phyloP scores from a whole-genome alignment of 352 stramenopile genomes.

The Phytopythium chamaehyphon region DNA sequence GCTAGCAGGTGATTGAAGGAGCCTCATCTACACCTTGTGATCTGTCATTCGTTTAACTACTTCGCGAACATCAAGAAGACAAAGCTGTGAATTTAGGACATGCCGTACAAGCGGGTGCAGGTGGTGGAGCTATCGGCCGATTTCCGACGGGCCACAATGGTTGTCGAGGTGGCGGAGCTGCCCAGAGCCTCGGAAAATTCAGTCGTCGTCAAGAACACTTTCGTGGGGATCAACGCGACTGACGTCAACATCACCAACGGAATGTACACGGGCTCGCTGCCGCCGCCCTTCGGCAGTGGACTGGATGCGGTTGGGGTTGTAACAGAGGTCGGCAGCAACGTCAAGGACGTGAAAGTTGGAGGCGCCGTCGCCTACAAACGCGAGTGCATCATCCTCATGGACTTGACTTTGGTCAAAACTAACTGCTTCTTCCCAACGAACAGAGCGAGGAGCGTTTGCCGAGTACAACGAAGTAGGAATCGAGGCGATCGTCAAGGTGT shows the following conservation, averaged over 20 bases:
- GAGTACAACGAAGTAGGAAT: conserved; percentile 39
- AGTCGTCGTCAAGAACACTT: conserved; percentile 44
- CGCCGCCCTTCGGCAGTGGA: conserved; percentile 38
- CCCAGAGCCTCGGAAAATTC: conserved; percentile 12
- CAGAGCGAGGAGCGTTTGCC: conserved; percentile 38
- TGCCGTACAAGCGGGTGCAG: conserved; percentile 19
- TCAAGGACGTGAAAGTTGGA: conserved; percentile 20
- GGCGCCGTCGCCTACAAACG: conserved; percentile 27
- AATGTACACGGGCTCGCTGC: conserved; percentile 24
- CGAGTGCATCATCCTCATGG: not conserved
- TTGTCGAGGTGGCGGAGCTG: conserved; percentile 26
- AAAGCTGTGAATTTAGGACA: too few relatives aligned
- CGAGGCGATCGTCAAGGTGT: conserved; percentile 17
- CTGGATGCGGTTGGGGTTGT: conserved; percentile 37
- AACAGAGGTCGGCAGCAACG: conserved; percentile 18
- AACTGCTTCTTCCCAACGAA: not conserved
- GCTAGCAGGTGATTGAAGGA: too few relatives aligned
- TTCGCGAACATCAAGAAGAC: too few relatives aligned
- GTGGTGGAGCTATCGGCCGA: conserved; percentile 29
- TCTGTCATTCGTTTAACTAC: too few relatives aligned
- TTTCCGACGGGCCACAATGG: conserved; percentile 33
- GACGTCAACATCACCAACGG: conserved; percentile 54
- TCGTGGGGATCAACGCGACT: conserved; percentile 41
- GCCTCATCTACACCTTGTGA: too few relatives aligned
- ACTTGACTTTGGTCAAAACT: too few relatives aligned